Evolutionary conservation across 371 early-diverging fungal genomes (phyloP).

Genomic region (Mortierella sp.): DNA sequence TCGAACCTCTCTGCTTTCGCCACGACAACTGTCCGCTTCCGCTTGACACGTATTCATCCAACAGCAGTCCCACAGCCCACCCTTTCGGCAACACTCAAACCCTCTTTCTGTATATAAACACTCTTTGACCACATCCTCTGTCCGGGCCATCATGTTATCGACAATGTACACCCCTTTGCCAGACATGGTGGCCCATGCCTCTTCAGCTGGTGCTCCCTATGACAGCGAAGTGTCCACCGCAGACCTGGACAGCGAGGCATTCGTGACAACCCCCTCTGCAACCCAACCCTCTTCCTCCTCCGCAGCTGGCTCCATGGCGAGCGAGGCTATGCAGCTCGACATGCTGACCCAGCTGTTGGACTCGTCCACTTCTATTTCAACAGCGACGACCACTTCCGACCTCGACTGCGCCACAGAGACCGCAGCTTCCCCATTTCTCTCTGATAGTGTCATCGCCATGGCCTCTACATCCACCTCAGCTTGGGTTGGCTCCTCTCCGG

Average conservation of each 20-base stretch:
- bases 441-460: slow-evolving; percentile 46
- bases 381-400: slow-evolving; percentile 3
- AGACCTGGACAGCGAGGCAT: slow-evolving; percentile 57
- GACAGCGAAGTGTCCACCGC: slow-evolving; percentile 56
- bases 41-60: slow-evolving; percentile 27
- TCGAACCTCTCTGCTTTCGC: slow-evolving; percentile 20
- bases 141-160: slow-evolving; percentile 58
- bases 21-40: slow-evolving; percentile 19
- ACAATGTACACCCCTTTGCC: slow-evolving; percentile 42
- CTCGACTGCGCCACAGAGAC: slow-evolving; percentile 2
- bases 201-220: slow-evolving; percentile 55
- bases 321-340: slow-evolving; percentile 20
- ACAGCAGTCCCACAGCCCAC: not conserved
- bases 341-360: slow-evolving; percentile 42
- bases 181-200: slow-evolving; percentile 56
- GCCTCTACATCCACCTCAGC: slow-evolving; percentile 24
- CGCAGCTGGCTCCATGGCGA: not conserved
- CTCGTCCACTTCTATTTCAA: not conserved
- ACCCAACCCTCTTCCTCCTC: slow-evolving; percentile 23
- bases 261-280: slow-evolving; percentile 55
- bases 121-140: slow-evolving; percentile 29
- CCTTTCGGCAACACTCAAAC: not conserved
- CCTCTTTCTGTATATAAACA: slow-evolving; percentile 36
- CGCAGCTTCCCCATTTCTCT: slow-evolving; percentile 8
- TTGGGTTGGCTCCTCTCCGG: slow-evolving; percentile 16